Percentiles rank a stretch among this genome's conserved stretches.
Conservation (phyloP, 1,284 basidiomycete genomes). For the Naganishia sp. region DNA sequence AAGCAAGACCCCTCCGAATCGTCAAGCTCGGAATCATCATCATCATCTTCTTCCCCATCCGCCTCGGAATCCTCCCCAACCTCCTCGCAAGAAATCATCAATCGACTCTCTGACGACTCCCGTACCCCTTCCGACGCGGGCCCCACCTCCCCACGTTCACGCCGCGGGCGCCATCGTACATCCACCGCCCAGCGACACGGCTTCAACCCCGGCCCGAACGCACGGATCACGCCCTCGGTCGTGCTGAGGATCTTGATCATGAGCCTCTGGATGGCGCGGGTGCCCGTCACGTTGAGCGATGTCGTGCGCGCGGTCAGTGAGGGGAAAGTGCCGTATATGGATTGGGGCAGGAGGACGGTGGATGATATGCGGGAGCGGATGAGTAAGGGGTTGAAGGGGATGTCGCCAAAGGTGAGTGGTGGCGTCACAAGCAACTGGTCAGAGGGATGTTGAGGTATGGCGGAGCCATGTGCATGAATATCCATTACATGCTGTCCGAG, state of each 20-base stretch:
- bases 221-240: conserved; percentile 40
- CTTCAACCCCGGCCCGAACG: conserved; percentile 23
- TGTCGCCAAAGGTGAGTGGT: conserved; percentile 38
- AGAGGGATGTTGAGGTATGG: no score
- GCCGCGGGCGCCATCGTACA: neutral
- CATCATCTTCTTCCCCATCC: neutral
- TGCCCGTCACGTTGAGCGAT: conserved; percentile 73
- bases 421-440: no score
- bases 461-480: conserved; percentile 27
- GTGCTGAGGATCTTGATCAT: conserved; percentile 59
- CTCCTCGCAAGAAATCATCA: neutral
- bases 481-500: no score
- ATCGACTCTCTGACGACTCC: conserved; percentile 48
- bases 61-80: neutral
- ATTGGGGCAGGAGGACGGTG: conserved; percentile 59
- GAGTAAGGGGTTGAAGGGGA: conserved; percentile 61
- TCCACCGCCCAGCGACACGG: conserved; percentile 6
- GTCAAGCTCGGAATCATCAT: no score
- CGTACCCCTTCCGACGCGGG: conserved; percentile 79
- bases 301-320: conserved; percentile 70
- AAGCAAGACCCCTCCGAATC: no score
- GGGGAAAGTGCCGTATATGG: conserved; percentile 78
- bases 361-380: conserved; percentile 70
- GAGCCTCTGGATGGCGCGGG: conserved; percentile 72
- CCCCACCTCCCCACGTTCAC: conserved; percentile 68